Evolutionary conservation across 176 grass and related monocot species (phyloP), one percentile per base, ranked within the genome.

Genomic region (Ensete ventricosum): DNA sequence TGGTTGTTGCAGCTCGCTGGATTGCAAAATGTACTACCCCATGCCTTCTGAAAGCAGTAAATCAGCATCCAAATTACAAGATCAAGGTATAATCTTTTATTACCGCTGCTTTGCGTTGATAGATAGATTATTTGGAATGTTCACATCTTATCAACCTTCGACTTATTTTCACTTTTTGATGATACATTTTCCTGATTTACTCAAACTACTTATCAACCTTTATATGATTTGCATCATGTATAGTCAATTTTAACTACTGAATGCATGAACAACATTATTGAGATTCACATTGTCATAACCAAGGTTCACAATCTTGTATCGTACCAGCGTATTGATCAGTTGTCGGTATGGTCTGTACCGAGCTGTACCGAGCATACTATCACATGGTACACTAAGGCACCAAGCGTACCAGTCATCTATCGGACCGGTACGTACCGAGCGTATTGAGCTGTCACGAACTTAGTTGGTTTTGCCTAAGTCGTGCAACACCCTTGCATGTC

Each of bases 11-110:
- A 26, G 75, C 75, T 8, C 75, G 34, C 81, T 91, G 88, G 95
- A 99, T 99, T 87, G 90, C 90, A 78, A 89, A 86, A 85, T 71
- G 81, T 78, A 90, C 86, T 82, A 89, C 68, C 29, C 88, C 95
- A 74, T 87, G 84, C 72, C 90, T 99, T 69, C 27, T 54, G 63
- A 75, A 87, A 81, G 88, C 86, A 74, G 64, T 91, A 73, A 88
- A 72, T 73, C 79, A 89, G 52, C 83, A 67, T 75, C 90, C 90
- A 77, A 85, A 89, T 27, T 91, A 91, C 86, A 87, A 89, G 87
- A 93, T 99, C 80, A 93, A 91, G 90, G 95, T 93, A 77, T 53
- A 27, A 69, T 73, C 66, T 21, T 85, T 76, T 27, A 75, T 50
- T 50, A 62, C 26, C 75, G 54, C 67, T 10, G 34, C 80, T 76